Percentiles rank a stretch among this genome's conserved stretches.
Conservation (phyloP, 2,329 filamentous ascomycete species). For the Aspergillus sojae region DNA sequence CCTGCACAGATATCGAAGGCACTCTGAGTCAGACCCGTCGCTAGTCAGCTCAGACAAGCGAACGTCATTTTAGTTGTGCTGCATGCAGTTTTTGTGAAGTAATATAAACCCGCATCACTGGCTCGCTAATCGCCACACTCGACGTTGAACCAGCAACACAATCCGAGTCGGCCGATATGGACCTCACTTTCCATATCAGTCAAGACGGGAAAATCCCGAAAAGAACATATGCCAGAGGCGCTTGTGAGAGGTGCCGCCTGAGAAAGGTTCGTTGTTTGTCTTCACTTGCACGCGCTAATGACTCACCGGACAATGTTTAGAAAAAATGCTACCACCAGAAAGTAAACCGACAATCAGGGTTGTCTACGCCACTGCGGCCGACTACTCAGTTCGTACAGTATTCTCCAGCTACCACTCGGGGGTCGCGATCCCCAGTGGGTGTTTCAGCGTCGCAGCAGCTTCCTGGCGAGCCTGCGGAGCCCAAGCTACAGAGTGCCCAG, state of each 20-base stretch:
- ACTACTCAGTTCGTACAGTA: background rate
- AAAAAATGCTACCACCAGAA: slow-evolving; percentile 14
- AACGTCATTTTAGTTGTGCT: background rate
- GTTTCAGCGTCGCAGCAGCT: background rate
- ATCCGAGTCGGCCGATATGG: slow-evolving; percentile 6
- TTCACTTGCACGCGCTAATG: background rate
- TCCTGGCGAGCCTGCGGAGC: background rate
- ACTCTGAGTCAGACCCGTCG: background rate
- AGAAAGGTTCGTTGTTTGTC: slow-evolving; percentile 12
- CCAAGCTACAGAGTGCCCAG: background rate
- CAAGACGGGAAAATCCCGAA: slow-evolving; percentile 14
- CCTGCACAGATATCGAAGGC: background rate
- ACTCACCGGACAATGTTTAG: background rate
- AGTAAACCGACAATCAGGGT: background rate
- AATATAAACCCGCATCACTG: background rate
- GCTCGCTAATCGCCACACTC: background rate
- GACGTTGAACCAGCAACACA: background rate
- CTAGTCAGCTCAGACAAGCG: background rate
- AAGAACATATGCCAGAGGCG: slow-evolving; percentile 10
- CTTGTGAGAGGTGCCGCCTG: slow-evolving; percentile 16
- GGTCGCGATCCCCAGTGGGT: background rate
- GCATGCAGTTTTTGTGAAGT: background rate
- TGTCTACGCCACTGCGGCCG: background rate
- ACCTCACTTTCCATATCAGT: slow-evolving; percentile 18
- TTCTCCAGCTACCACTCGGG: background rate